A percentile compares a stretch with the other conserved stretches of the same genome.
Conservation (phyloP, 2,329 filamentous ascomycete species). For the Triangularia verruculosa region DNA sequence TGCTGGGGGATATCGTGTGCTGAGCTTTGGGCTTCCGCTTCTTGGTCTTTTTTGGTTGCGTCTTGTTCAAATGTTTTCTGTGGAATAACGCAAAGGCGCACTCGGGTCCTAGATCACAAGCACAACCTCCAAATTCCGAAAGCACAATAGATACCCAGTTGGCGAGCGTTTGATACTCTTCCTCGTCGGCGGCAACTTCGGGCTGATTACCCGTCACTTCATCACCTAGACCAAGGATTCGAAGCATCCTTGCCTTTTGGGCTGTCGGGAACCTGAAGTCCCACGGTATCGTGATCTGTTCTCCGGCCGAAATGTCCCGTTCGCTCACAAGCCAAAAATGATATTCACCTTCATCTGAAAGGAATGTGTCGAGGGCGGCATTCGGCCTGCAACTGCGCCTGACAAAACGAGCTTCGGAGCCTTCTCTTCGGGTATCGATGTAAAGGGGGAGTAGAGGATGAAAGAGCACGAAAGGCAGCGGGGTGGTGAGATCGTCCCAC, state of each 20-base stretch:
- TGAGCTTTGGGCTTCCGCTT: constrained; percentile 51
- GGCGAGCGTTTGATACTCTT: constrained; percentile 58
- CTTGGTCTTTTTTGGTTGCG: constrained; percentile 51
- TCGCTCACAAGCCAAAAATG: constrained; percentile 92
- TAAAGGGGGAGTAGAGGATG: constrained; percentile 85
- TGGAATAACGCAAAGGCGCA: constrained; percentile 65
- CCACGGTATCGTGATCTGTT: constrained; percentile 65
- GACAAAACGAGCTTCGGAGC: constrained; percentile 83
- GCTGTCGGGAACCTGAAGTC: constrained; percentile 63
- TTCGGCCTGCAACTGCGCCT: constrained; percentile 90
- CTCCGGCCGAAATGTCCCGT: constrained; percentile 63
- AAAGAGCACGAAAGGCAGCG: constrained; percentile 78
- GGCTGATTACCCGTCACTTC: constrained; percentile 50
- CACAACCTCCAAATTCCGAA: constrained; percentile 76
- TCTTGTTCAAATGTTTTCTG: constrained; percentile 51
- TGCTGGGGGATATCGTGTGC: constrained; percentile 58
- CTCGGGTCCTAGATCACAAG: constrained; percentile 62
- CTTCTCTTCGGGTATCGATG: constrained; percentile 87
- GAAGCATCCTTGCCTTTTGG: constrained; percentile 51
- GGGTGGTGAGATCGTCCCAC: constrained; percentile 64
- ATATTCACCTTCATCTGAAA: constrained; percentile 74
- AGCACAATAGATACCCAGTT: constrained; percentile 68
- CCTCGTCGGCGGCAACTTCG: constrained; percentile 55
- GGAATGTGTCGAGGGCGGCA: constrained; percentile 79
- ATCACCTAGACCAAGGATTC: constrained; percentile 60